Conservation (phyloP, 176 grass and related monocot genomes). For the Bromus sterilis region DNA sequence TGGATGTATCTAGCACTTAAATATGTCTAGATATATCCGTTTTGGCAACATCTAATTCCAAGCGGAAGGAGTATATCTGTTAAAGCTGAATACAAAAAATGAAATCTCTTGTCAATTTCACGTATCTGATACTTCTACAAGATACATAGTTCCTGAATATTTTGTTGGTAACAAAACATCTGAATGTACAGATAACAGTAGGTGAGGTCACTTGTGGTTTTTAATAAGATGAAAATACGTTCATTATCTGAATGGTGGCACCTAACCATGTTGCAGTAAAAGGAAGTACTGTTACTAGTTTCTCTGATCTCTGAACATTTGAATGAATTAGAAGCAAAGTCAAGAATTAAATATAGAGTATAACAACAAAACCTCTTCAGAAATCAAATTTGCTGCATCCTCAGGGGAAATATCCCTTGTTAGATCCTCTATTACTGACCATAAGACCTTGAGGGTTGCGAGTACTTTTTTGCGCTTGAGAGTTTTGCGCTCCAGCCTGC, state of each 20-base stretch:
- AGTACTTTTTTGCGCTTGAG: conserved; percentile 80
- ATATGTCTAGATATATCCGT: too few species aligned
- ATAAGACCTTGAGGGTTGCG: conserved; percentile 82
- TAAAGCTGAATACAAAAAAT: not conserved
- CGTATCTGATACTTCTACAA: not conserved
- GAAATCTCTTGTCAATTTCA: not conserved
- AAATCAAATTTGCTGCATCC: conserved; percentile 74
- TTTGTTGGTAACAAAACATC: not conserved
- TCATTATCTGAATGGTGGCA: not conserved
- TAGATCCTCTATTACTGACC: conserved; percentile 77
- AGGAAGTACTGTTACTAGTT: not conserved
- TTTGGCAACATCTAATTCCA: too few species aligned
- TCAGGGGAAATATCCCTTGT: conserved; percentile 80
- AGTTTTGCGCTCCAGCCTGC: conserved; percentile 85
- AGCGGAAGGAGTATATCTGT: too few species aligned
- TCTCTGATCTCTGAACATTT: not conserved
- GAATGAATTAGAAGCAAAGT: not conserved
- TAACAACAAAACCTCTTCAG: conserved; percentile 64
- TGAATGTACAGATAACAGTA: not conserved
- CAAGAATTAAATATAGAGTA: not conserved
- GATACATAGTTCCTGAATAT: not conserved
- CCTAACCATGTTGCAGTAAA: not conserved
- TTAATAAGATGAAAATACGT: not conserved
- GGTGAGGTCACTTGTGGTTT: not conserved
- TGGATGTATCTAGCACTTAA: too few species aligned